Conservation (phyloP, 495 filamentous ascomycete species). For the Penicillium nucicola region DNA sequence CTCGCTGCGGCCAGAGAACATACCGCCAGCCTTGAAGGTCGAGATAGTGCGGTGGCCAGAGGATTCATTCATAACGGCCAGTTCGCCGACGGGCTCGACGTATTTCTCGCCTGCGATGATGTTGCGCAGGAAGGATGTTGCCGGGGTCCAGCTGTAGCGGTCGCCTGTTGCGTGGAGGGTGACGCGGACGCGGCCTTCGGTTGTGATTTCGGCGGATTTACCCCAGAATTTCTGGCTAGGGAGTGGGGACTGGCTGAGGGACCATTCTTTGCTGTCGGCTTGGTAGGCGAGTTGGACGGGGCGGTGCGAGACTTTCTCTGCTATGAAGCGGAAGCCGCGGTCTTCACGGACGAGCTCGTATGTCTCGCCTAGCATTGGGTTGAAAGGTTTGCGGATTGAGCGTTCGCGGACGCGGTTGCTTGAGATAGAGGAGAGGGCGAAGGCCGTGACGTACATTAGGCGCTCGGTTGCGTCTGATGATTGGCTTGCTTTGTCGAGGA, state of each 20-base stretch:
- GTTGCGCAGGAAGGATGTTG: constrained; percentile 89
- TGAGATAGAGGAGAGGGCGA: constrained; percentile 81
- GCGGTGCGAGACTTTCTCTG: constrained; percentile 90
- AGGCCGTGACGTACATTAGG: constrained; percentile 81
- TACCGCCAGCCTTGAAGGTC: constrained; percentile 88
- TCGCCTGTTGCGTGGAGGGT: constrained; percentile 69
- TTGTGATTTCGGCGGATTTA: constrained; percentile 88
- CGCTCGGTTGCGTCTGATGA: constrained; percentile 60
- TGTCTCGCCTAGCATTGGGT: constrained; percentile 95
- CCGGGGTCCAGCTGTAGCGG: constrained; percentile 76
- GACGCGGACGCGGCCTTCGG: constrained; percentile 80
- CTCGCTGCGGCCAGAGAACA: constrained; percentile 93
- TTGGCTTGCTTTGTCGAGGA: constrained; percentile 73
- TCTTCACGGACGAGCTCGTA: constrained; percentile 91
- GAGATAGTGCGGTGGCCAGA: constrained; percentile 74
- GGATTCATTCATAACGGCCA: constrained; percentile 77
- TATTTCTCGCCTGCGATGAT: constrained; percentile 98
- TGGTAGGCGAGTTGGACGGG: constrained; percentile 92
- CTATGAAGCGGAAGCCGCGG: constrained; percentile 80
- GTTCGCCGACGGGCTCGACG: constrained; percentile 86
- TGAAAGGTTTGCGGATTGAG: constrained; percentile 95
- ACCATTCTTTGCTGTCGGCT: constrained; percentile 81
- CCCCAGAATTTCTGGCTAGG: constrained; percentile 98
- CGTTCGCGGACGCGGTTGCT: constrained; percentile 79
- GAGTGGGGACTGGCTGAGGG: constrained; percentile 77